Conservation (phyloP, 768 basidiomycete species). For the Phylloporus scabripes region DNA sequence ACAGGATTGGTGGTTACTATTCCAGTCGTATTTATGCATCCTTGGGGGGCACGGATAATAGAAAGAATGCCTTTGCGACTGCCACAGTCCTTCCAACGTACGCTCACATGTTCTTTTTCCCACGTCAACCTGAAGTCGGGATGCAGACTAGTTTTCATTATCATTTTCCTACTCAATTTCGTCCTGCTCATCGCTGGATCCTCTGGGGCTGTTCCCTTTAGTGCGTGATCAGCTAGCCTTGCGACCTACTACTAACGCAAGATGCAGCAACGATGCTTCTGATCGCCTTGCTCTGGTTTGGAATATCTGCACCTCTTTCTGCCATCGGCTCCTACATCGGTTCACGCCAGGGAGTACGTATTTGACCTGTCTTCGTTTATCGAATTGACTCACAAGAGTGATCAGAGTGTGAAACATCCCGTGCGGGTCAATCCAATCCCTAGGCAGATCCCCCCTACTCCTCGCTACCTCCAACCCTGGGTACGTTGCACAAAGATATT, state of each 20-base stretch:
- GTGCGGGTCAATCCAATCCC: constrained; percentile 91
- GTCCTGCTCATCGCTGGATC: constrained; percentile 82
- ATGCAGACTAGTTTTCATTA: constrained; percentile 67
- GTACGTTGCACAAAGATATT: constrained; percentile 36
- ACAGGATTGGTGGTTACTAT: constrained; percentile 81
- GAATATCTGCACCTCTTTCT: constrained; percentile 88
- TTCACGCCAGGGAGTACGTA: constrained; percentile 74
- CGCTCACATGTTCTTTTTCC: constrained; percentile 19
- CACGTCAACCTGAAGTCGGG: constrained; percentile 6
- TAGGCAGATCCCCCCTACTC: constrained; percentile 87
- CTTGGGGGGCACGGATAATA: constrained; percentile 63
- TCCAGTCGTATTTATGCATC: constrained; percentile 80
- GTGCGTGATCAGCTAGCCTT: constrained; percentile 34
- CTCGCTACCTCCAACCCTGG: constrained; percentile 80
- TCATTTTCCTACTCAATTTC: constrained; percentile 88
- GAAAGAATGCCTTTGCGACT: constrained; percentile 81
- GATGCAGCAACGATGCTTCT: constrained; percentile 71
- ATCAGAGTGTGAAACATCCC: constrained; percentile 69
- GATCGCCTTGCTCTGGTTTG: constrained; percentile 85
- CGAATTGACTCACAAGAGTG: constrained; percentile 7
- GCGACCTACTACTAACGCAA: background rate
- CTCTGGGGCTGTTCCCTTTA: constrained; percentile 95
- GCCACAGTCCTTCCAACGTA: constrained; percentile 87
- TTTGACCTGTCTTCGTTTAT: background rate
- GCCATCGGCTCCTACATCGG: constrained; percentile 84